phyloP scores from a whole-genome alignment of 2,329 filamentous ascomycete species.

The Xylaria hypoxylon region DNA sequence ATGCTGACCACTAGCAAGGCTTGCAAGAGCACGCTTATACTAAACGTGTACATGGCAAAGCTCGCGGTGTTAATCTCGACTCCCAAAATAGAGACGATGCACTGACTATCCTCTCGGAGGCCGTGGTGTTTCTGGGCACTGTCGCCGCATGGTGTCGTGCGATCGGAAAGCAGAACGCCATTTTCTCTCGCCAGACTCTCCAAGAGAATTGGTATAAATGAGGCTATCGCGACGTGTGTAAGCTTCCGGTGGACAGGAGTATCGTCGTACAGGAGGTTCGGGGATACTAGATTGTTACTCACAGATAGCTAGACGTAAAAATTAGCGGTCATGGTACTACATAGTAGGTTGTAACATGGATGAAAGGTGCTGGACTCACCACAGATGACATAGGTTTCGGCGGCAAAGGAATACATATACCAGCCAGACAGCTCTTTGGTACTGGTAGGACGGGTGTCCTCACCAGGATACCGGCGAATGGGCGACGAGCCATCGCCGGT shows the following conservation, averaged over 20 bases:
- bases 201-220: slow-evolving; percentile 94
- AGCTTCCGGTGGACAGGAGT: slow-evolving; percentile 17
- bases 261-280: background rate
- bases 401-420: slow-evolving; percentile 96
- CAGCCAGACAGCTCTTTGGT: slow-evolving; percentile 89
- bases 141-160: slow-evolving; percentile 77
- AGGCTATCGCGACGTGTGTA: slow-evolving; percentile 66
- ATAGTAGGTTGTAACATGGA: background rate
- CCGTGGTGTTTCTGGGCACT: slow-evolving; percentile 63
- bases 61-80: slow-evolving; percentile 93
- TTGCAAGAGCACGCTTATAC: slow-evolving; percentile 88
- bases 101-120: slow-evolving; percentile 70
- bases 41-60: slow-evolving; percentile 99
- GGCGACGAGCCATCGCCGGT: slow-evolving; percentile 52
- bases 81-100: slow-evolving; percentile 84
- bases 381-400: slow-evolving; percentile 96
- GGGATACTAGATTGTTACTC: slow-evolving; percentile 37
- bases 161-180: slow-evolving; percentile 85
- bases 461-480: slow-evolving; percentile 75
- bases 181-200: slow-evolving; percentile 94
- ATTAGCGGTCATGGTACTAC: slow-evolving; percentile 19
- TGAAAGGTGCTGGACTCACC: slow-evolving; percentile 67
- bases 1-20: slow-evolving; percentile 94
- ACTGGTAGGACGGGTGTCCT: slow-evolving; percentile 91
- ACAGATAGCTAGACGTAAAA: slow-evolving; percentile 44